Evolutionary conservation across 164 flowering plant genomes (phyloP).

Genomic region (Amborella trichopoda): DNA sequence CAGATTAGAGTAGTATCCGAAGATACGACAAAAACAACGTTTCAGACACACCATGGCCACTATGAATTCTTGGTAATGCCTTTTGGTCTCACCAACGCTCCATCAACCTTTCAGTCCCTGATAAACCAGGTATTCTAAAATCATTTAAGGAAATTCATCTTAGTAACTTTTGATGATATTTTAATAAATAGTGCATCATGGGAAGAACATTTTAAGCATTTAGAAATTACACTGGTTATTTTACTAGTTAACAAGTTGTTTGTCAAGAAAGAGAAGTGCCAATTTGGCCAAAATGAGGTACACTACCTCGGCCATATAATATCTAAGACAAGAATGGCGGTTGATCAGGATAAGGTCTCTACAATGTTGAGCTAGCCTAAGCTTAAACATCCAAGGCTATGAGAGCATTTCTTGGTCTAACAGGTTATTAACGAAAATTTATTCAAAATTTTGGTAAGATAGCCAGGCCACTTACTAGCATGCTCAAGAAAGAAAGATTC

Average conservation of each 20-base stretch:
- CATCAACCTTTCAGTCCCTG: no score
- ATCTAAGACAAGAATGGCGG: background rate
- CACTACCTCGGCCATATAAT: background rate
- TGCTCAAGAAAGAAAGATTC: constrained; percentile 2
- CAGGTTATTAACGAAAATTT: constrained; percentile 8
- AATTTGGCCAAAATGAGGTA: background rate
- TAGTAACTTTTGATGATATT: background rate
- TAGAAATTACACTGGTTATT: background rate
- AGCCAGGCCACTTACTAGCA: background rate
- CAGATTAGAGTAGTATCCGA: no score
- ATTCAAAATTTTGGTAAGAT: background rate
- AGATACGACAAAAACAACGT: no score
- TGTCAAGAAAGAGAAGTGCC: background rate
- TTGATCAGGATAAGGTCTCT: background rate
- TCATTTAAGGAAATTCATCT: background rate
- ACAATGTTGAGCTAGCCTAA: background rate
- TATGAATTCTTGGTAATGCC: no score
- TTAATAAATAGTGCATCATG: background rate
- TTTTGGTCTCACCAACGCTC: no score
- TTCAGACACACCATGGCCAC: no score
- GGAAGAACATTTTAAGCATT: background rate
- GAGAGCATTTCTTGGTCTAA: constrained; percentile 4
- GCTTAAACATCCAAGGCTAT: background rate
- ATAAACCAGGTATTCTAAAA: no score
- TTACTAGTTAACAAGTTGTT: background rate